phyloP scores from a whole-genome alignment of 805 yeast species.

The Helenozyma rhizophorensis region DNA sequence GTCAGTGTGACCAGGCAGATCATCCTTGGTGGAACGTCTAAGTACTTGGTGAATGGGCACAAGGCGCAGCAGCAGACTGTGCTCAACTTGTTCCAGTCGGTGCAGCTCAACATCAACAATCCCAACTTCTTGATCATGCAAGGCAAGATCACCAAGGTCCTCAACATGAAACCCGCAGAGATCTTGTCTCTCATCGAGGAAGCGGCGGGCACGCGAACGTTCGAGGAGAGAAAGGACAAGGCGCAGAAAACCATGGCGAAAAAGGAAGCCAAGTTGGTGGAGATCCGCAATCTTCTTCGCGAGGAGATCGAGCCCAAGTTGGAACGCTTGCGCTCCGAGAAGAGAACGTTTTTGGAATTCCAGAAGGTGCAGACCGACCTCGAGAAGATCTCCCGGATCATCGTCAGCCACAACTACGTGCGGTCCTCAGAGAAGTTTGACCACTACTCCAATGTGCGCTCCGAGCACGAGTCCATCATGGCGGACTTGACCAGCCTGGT shows the following conservation, averaged over 20 bases:
- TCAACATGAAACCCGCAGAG: slow-evolving; percentile 93
- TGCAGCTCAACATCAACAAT: slow-evolving; percentile 91
- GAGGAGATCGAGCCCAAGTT: slow-evolving; percentile 95
- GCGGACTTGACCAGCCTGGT: slow-evolving; percentile 40
- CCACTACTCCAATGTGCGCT: slow-evolving; percentile 40
- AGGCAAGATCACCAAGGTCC: slow-evolving; percentile 94
- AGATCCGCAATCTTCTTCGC: slow-evolving; percentile 62
- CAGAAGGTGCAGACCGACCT: slow-evolving; percentile 80
- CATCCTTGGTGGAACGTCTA: slow-evolving; percentile 85
- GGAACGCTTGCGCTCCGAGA: slow-evolving; percentile 74
- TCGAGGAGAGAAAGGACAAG: slow-evolving; percentile 87
- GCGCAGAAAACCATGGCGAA: slow-evolving; percentile 90
- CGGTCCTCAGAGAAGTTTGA: slow-evolving; percentile 36
- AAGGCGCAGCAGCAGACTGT: slow-evolving; percentile 94
- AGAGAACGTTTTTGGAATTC: slow-evolving; percentile 75
- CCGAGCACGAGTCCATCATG: slow-evolving; percentile 38
- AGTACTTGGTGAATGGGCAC: slow-evolving; percentile 91
- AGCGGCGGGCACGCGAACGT: slow-evolving; percentile 96
- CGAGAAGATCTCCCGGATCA: slow-evolving; percentile 68
- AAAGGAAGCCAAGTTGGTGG: slow-evolving; percentile 79
- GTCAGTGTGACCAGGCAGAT: slow-evolving; percentile 91
- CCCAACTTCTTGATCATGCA: slow-evolving; percentile 98
- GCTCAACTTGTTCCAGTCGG: slow-evolving; percentile 84
- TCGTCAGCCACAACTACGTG: slow-evolving; percentile 72
- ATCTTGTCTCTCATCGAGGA: slow-evolving; percentile 90